These are phyloP conservation scores for Chimonanthus salicifolius DNA, from an alignment of 164 flowering plant genomes.

Conservation along the genomic window DNA sequence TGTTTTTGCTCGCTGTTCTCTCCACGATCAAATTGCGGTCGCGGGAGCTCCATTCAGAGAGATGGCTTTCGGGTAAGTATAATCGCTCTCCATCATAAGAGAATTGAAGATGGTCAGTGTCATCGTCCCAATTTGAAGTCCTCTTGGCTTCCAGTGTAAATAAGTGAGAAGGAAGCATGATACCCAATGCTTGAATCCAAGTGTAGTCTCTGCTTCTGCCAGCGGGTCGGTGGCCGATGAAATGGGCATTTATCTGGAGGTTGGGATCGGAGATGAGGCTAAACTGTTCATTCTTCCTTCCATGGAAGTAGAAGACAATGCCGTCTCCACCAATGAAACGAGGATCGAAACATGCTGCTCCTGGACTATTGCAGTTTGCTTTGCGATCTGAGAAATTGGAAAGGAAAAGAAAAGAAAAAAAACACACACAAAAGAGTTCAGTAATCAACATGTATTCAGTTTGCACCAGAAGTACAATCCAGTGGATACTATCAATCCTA, in stretches of 20 bases:
- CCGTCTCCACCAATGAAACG: conserved; percentile 74
- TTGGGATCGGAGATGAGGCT: conserved; percentile 49
- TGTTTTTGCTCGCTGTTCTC: conserved; percentile 32
- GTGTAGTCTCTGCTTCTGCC: conserved; percentile 65
- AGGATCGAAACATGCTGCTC: conserved; percentile 76
- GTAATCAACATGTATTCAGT: neutral
- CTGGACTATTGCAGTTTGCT: conserved; percentile 59
- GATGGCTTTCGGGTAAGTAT: conserved; percentile 23
- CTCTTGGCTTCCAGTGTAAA: conserved; percentile 48
- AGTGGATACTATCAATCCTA: too few species aligned
- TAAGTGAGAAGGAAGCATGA: conserved; percentile 44
- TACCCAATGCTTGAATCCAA: conserved; percentile 73
- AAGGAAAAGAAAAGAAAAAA: neutral
- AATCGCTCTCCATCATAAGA: conserved; percentile 40
- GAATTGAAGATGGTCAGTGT: conserved; percentile 50
- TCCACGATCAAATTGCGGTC: conserved; percentile 27
- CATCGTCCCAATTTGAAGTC: conserved; percentile 43
- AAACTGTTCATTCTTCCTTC: conserved; percentile 55
- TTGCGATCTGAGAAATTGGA: conserved; percentile 29
- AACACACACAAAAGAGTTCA: neutral
- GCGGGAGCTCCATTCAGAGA: conserved; percentile 41
- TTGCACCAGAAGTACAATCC: too few species aligned
- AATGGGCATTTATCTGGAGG: conserved; percentile 33
- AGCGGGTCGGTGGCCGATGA: conserved; percentile 55
- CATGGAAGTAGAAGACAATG: conserved; percentile 75